A percentile compares a stretch with the other conserved stretches of the same genome.
These are phyloP conservation scores for Pythium utonaiense DNA, from an alignment of 352 stramenopile species.

Conservation along the genomic window DNA sequence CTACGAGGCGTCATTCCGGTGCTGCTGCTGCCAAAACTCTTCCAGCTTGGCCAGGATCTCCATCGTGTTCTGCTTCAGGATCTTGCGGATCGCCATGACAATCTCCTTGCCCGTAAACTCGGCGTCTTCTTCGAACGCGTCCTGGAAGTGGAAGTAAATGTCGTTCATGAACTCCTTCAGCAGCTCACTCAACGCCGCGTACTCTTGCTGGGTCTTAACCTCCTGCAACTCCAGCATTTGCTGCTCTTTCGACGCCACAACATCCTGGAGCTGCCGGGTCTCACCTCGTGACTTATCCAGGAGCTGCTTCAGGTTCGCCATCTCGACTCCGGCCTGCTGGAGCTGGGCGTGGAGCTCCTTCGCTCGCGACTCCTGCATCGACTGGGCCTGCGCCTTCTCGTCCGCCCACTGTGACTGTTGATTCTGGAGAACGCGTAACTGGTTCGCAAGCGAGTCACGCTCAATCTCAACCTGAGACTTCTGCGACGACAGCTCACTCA, in stretches of 20 bases:
- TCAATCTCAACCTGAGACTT: conserved; percentile 55
- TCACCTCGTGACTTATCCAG: conserved; percentile 41
- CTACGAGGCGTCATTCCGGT: conserved; percentile 7
- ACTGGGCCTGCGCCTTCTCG: conserved; percentile 43
- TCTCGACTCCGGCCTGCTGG: conserved; percentile 41
- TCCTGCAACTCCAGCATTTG: conserved; percentile 45
- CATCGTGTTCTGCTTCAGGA: conserved; percentile 84
- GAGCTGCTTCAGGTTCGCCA: conserved; percentile 38
- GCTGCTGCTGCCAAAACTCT: conserved; percentile 64
- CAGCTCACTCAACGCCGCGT: conserved; percentile 54
- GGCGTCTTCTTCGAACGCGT: conserved; percentile 78
- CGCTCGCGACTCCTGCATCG: conserved; percentile 40
- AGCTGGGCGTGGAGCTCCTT: conserved; percentile 50
- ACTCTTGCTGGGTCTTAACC: conserved; percentile 48
- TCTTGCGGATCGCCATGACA: conserved; percentile 77
- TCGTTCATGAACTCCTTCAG: conserved; percentile 88
- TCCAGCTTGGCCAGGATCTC: conserved; percentile 70
- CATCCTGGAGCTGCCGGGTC: conserved; percentile 43
- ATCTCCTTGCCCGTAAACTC: conserved; percentile 84
- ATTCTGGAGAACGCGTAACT: conserved; percentile 45
- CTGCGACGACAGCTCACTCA: conserved; percentile 36
- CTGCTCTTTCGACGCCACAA: conserved; percentile 44
- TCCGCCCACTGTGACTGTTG: conserved; percentile 60
- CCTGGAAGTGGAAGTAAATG: conserved; percentile 85
- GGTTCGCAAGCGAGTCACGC: conserved; percentile 39